Evolutionary conservation across 1,139 yeast species (phyloP).

Genomic region (Zygosaccharomyces pseudobailii): DNA sequence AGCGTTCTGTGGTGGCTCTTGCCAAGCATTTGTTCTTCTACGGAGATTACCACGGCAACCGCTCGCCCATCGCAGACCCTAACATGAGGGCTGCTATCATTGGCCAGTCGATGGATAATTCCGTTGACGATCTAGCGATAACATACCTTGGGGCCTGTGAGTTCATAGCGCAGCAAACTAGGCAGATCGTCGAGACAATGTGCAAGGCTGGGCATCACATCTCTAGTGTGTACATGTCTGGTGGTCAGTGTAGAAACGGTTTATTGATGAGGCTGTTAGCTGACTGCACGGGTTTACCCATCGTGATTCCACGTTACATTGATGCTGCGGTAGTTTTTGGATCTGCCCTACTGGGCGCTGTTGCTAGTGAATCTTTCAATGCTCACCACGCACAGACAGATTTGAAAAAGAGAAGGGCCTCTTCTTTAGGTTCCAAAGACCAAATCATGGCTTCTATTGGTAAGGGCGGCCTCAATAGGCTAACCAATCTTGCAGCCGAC

Average conservation of each 20-base stretch:
- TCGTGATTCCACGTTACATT: slow-evolving; percentile 86
- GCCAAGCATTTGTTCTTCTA: slow-evolving; percentile 85
- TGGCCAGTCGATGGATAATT: slow-evolving; percentile 87
- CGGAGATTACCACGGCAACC: slow-evolving; percentile 94
- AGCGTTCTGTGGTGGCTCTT: slow-evolving; percentile 70
- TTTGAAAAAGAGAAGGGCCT: slow-evolving; percentile 13
- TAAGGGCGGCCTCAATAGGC: slow-evolving; percentile 8
- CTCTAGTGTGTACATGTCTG: slow-evolving; percentile 78
- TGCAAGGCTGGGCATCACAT: slow-evolving; percentile 73
- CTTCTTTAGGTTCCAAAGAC: slow-evolving; percentile 14
- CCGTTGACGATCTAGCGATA: slow-evolving; percentile 77
- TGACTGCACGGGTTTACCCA: slow-evolving; percentile 89
- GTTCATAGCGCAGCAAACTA: slow-evolving; percentile 94
- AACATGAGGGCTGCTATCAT: slow-evolving; percentile 86
- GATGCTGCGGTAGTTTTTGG: slow-evolving; percentile 98
- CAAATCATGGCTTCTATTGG: slow-evolving; percentile 5
- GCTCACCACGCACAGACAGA: slow-evolving; percentile 7
- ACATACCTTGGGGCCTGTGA: slow-evolving; percentile 92
- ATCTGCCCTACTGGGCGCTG: slow-evolving; percentile 89
- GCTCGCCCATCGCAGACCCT: slow-evolving; percentile 95
- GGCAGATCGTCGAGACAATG: slow-evolving; percentile 89
- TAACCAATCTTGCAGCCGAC: slow-evolving; percentile 14
- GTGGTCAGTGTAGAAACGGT: slow-evolving; percentile 94
- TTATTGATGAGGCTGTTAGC: slow-evolving; percentile 84
- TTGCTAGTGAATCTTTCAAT: slow-evolving; percentile 44